phyloP scores from a whole-genome alignment of 1,284 basidiomycete genomes.

The Puccinia triticina region DNA sequence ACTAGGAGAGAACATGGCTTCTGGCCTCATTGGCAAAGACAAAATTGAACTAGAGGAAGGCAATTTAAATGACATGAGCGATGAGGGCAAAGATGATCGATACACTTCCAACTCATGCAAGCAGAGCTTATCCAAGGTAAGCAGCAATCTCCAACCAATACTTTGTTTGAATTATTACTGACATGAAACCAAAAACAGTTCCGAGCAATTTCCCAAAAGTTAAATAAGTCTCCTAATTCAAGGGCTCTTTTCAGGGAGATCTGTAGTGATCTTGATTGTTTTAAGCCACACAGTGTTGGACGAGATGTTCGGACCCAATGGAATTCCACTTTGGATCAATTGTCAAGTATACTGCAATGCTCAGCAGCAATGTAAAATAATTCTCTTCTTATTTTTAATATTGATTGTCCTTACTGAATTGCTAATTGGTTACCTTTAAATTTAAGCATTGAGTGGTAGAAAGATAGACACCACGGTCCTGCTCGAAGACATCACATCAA shows the following conservation, averaged over 20 bases:
- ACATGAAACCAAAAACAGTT: neutral
- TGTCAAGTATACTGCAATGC: too few relatives aligned
- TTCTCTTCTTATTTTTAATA: too few relatives aligned
- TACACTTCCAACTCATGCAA: neutral
- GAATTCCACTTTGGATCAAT: too few relatives aligned
- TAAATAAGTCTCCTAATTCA: constrained; percentile 11
- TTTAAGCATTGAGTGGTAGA: too few relatives aligned
- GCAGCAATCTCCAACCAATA: neutral
- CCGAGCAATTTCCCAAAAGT: neutral
- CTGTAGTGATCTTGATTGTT: neutral
- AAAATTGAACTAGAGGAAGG: neutral
- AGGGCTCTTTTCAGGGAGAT: neutral
- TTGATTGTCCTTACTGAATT: too few relatives aligned
- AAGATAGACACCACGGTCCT: constrained; percentile 4
- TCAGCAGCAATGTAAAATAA: neutral
- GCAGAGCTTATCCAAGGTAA: neutral
- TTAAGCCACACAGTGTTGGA: neutral
- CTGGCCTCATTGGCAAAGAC: neutral
- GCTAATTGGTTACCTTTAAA: too few relatives aligned
- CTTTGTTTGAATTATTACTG: neutral
- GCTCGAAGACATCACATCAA: neutral
- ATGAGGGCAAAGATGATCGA: too few relatives aligned
- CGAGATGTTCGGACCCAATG: too few relatives aligned
- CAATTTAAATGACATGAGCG: neutral
- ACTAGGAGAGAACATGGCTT: neutral